Base-by-base conservation (phyloP, 2,329 filamentous ascomycete species). In the Dactylonectria estremocensis region DNA sequence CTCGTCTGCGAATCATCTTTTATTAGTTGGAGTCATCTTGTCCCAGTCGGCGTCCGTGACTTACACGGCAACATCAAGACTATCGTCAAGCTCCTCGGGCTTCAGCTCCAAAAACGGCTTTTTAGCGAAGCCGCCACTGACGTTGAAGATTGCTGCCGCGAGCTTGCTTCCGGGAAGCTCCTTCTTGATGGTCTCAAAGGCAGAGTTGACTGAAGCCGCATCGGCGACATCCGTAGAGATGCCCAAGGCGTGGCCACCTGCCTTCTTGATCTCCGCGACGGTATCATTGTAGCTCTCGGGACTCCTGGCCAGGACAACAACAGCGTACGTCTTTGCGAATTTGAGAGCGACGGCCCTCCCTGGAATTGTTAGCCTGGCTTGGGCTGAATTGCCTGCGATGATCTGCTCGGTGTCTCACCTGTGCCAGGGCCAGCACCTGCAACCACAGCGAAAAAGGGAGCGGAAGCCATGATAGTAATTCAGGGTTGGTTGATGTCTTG, bases 391-490 rank as follows among this genome's bases (percentile, higher is more conserved):
- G 33, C 50, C 54, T 43, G 49, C 16, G 18, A 24, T 2, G 16
- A 64, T 52, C n/a, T 11, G 6, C 18, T 22, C 11, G 16, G 1
- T n/a, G 22, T 50, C 66, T 52, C 76, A 83, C 84, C 84, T 52
- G 89, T 94, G 66, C 93, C 92, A 6, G 91, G 83, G n/a, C 93
- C 93, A 48, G 90, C 92, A 62, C 92, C 93, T 11, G 91, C 91
- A 66, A 95, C 81, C 67, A 95, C 83, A 57, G 91, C 89, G 78
- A 91, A 92, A 74, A 92, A 86, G 5, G 76, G 67, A 48, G 74
- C 69, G 9, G 74, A 64, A n/a, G 74, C 61, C 74, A 76, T 61
- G n/a, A n/a, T n/a, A 7, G 9, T 43, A 24, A n/a, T 22, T 40
- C 16, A 6, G 13, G 24, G 37, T 22, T 5, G 14, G 16, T n/a